A percentile compares a stretch with the other conserved stretches of the same genome.
Evolutionary conservation across 495 filamentous ascomycete species (phyloP).

Genomic region (Tuber aestivum): DNA sequence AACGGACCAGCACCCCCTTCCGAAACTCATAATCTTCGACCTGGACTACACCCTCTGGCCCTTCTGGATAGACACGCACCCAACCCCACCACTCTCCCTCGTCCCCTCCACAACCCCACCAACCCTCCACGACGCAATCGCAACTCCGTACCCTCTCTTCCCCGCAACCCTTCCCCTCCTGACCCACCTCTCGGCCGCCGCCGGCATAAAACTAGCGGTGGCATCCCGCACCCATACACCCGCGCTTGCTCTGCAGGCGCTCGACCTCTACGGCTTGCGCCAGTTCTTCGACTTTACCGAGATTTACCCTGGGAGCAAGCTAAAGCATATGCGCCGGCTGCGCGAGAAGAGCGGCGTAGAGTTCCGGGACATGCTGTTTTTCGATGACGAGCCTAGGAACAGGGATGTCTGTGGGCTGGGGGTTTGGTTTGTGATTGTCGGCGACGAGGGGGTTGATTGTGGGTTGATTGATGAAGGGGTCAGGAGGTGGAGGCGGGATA

Average conservation of each 20-base stretch:
- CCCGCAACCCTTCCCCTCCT: constrained; percentile 72
- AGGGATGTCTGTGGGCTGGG: constrained; percentile 70
- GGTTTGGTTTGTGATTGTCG: constrained; percentile 73
- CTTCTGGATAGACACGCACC: constrained; percentile 94
- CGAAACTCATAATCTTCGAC: constrained; percentile 83
- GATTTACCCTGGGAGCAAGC: constrained; percentile 85
- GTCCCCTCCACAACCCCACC: constrained; percentile 40
- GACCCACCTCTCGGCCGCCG: constrained; percentile 52
- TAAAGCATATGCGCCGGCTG: constrained; percentile 70
- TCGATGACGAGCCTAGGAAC: constrained; percentile 89
- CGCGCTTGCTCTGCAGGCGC: constrained; percentile 71
- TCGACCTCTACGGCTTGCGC: constrained; percentile 63
- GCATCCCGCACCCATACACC: constrained; percentile 80
- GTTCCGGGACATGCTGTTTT: constrained; percentile 89
- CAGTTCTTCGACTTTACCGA: constrained; percentile 80
- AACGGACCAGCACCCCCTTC: constrained; percentile 71
- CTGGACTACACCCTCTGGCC: constrained; percentile 97
- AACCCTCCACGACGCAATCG: constrained; percentile 51
- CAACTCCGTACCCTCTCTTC: constrained; percentile 71
- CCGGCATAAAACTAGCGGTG: constrained; percentile 60
- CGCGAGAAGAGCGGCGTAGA: constrained; percentile 59
- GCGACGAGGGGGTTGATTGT: constrained; percentile 67
- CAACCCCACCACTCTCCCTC: constrained; percentile 61
- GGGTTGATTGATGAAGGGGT: constrained; percentile 75
- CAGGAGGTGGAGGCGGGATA: constrained; percentile 68